These are phyloP conservation scores for Pseudocercospora musae DNA, from an alignment of 2,329 filamentous ascomycete genomes.

Conservation along the genomic window DNA sequence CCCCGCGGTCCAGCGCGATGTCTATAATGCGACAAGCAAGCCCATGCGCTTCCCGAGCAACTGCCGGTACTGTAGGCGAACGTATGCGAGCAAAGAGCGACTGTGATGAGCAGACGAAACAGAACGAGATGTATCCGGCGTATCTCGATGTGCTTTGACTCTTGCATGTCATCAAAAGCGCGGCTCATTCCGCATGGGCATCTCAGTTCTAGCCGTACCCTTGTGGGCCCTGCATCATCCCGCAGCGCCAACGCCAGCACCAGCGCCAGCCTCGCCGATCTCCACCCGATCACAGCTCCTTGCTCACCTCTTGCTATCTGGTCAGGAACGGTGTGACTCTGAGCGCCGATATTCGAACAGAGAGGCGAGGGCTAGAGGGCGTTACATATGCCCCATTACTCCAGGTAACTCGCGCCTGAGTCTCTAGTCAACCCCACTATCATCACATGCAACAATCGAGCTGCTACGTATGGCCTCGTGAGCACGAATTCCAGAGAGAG, in stretches of 20 bases:
- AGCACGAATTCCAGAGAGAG: not conserved
- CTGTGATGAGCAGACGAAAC: constrained; percentile 9
- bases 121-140: not conserved
- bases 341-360: not conserved
- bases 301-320: not conserved
- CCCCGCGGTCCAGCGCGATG: not conserved
- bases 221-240: constrained; percentile 2
- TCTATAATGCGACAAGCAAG: not conserved
- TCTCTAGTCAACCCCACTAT: not conserved
- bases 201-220: not conserved
- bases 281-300: not conserved
- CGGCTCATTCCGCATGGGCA: not conserved
- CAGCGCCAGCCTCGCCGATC: not conserved
- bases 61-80: not conserved
- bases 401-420: not conserved
- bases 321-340: not conserved
- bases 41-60: not conserved
- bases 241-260: not conserved
- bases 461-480: constrained; percentile 1
- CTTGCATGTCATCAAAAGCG: not conserved
- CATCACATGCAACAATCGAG: not conserved
- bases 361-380: too few relatives aligned
- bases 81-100: constrained; percentile 13
- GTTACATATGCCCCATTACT: not conserved
- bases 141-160: constrained; percentile 4